phyloP scores from a whole-genome alignment of 768 basidiomycete species.

The Tylopilus felleus region DNA sequence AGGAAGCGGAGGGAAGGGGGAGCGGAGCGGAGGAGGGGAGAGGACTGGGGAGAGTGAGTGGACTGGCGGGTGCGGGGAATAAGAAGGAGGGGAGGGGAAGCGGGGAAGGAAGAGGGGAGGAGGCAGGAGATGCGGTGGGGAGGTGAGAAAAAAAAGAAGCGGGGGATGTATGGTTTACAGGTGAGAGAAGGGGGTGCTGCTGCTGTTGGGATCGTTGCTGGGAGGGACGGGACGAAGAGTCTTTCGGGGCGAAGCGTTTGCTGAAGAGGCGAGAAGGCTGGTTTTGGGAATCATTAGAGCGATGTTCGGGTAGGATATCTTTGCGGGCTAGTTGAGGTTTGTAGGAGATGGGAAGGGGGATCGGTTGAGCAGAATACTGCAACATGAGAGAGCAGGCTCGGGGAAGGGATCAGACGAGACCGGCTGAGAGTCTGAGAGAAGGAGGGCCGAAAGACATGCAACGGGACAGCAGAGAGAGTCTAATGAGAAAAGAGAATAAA shows the following conservation, averaged over 20 bases:
- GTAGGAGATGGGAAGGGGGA: constrained; percentile 32
- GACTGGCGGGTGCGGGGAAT: constrained; percentile 27
- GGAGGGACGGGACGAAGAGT: constrained; percentile 19
- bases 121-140: constrained; percentile 8
- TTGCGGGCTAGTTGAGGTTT: constrained; percentile 27
- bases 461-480: constrained; percentile 13
- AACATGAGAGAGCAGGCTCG: constrained; percentile 45
- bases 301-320: constrained; percentile 30
- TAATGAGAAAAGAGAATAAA: background rate
- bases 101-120: constrained; percentile 22
- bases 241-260: constrained; percentile 33
- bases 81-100: constrained; percentile 32
- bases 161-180: constrained; percentile 18
- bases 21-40: constrained; percentile 33
- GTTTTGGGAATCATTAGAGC: constrained; percentile 25
- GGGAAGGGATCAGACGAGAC: constrained; percentile 53
- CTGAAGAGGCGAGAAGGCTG: constrained; percentile 29
- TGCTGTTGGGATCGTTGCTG: constrained; percentile 17
- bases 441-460: constrained; percentile 31
- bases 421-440: constrained; percentile 31
- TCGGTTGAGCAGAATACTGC: constrained; percentile 46
- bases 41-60: constrained; percentile 29
- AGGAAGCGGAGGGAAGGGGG: constrained; percentile 31
- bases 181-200: background rate
- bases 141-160: constrained; percentile 7